phyloP scores from a whole-genome alignment of 768 basidiomycete species.

The Clitopilus passeckerianus region DNA sequence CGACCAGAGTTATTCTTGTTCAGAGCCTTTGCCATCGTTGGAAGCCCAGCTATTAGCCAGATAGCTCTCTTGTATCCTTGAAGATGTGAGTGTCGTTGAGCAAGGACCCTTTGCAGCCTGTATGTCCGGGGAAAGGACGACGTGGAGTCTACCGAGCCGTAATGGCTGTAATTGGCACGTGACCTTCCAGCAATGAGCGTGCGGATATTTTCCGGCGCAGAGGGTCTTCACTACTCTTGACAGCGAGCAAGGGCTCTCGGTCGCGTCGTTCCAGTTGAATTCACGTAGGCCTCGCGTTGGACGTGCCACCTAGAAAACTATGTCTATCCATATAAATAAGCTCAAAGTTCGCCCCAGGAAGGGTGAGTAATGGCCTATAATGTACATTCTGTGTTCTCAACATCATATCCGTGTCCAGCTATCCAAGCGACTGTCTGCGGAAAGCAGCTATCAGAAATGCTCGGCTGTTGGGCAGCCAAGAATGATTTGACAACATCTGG shows the following conservation, averaged over 20 bases:
- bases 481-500: conserved; percentile 51
- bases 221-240: not conserved
- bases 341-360: conserved; percentile 78
- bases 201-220: not conserved
- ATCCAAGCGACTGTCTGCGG: conserved; percentile 53
- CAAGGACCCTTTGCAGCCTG: not conserved
- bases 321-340: conserved; percentile 71
- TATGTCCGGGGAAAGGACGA: not conserved
- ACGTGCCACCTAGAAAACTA: conserved; percentile 10
- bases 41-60: not conserved
- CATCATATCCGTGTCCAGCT: conserved; percentile 21
- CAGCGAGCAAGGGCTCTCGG: not conserved
- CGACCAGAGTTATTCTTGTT: conserved; percentile 90
- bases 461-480: conserved; percentile 82
- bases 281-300: too few relatives aligned
- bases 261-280: not conserved
- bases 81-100: conserved; percentile 3
- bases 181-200: not conserved
- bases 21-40: conserved; percentile 33
- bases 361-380: conserved; percentile 34
- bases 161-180: not conserved
- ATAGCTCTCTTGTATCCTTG: not conserved
- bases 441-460: conserved; percentile 69
- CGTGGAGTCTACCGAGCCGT: not conserved
- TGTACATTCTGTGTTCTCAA: not conserved